A percentile compares a stretch with the other conserved stretches of the same genome.
phyloP scores from a whole-genome alignment of 2,329 filamentous ascomycete species.

The Apiospora saccharicola region DNA sequence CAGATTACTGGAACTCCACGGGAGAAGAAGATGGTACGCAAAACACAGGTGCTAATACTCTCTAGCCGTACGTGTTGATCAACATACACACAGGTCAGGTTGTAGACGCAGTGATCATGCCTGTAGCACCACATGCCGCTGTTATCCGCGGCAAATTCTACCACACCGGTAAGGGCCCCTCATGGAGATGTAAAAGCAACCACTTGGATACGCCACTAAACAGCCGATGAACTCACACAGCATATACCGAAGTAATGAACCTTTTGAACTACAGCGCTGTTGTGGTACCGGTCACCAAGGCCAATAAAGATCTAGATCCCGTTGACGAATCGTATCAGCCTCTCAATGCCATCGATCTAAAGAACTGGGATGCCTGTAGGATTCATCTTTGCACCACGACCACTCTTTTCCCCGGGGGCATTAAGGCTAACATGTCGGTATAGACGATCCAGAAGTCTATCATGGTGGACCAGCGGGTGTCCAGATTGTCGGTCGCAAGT shows the following conservation, averaged over 20 bases:
- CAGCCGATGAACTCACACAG: no score
- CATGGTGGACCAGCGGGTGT: constrained; percentile 55
- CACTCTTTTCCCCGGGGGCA: no score
- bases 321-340: constrained; percentile 47
- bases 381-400: no score
- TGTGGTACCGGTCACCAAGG: constrained; percentile 62
- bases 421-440: neutral
- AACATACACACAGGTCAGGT: no score
- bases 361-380: constrained; percentile 58
- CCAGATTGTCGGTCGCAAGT: constrained; percentile 56
- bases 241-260: constrained; percentile 55
- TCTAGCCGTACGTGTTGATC: no score
- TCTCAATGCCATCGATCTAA: constrained; percentile 50
- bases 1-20: constrained; percentile 70
- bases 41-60: no score
- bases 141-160: constrained; percentile 55
- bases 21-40: constrained; percentile 53
- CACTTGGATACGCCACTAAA: no score
- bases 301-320: constrained; percentile 57
- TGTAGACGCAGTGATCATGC: constrained; percentile 63
- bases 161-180: constrained; percentile 38
- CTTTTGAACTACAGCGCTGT: constrained; percentile 62
- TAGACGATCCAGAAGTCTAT: constrained; percentile 48
- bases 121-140: constrained; percentile 58
- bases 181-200: no score